Evolutionary conservation across 495 filamentous ascomycete species (phyloP), one percentile per base, ranked within the genome.

Genomic region (Rhizodiscina lignyota): DNA sequence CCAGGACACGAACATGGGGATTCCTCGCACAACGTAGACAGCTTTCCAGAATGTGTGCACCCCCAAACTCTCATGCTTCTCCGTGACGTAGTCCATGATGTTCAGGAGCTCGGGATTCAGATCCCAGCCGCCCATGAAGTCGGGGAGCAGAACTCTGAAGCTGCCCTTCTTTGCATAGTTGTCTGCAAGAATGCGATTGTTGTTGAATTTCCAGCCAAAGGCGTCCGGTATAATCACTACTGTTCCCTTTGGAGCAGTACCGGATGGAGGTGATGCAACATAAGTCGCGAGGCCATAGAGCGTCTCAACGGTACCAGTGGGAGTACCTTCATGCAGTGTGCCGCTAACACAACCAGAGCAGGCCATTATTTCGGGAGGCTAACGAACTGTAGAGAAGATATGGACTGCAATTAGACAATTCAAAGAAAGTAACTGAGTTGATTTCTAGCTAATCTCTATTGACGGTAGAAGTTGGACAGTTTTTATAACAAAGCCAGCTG

Each of bases 171-270:
- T 36, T 4, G 48, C 48, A 21, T 50, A 50, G n/a, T 26, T 36
- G 26, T 55, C 51, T 4, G 47, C 47, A 5, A 55, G 38, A 10
- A 55, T 42, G 4, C 51, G 34, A 30, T 47, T 52, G 38, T 55
- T 55, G 4, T 40, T 35, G 4, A 52, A 35, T 8, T 24, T 33
- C 37, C 48, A 48, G 5, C 49, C 51, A 36, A 55, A 55, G 5
- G 46, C 44, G 35, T 55, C 51, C 2, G 51, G 49, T 5, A 55
- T 36, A 40, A 55, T 52, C 11, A 55, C 46, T 5, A 55, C 34
- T 30, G 47, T 38, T 27, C 51, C 51, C 21, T 50, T 52, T 34
- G 51, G 19, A 10, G 33, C 5, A 10, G 33, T 21, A 8, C n/a
- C 12, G 19, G 33, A 36, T 24, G 15, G 33, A 21, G 15, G 33